phyloP scores from a whole-genome alignment of 768 basidiomycete species.

The Lactarius quietus region DNA sequence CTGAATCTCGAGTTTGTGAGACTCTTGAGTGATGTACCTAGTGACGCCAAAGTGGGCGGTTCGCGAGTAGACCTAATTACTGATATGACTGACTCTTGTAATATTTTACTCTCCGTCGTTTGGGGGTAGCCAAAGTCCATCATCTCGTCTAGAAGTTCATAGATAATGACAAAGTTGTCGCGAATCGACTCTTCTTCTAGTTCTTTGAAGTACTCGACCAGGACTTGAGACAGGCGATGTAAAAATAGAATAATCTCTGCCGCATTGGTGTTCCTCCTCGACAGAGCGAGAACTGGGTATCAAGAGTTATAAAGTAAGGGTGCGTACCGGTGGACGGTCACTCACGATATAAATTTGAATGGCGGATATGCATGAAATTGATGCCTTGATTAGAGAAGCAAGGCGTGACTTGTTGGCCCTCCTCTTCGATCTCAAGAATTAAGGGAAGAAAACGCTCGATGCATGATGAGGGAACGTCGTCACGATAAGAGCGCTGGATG shows the following conservation, averaged over 20 bases:
- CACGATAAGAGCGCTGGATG: constrained; percentile 94
- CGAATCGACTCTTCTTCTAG: constrained; percentile 98
- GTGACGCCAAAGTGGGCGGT: neutral
- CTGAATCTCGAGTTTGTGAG: constrained; percentile 86
- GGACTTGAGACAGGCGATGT: constrained; percentile 86
- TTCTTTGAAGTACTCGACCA: constrained; percentile 99
- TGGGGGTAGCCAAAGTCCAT: constrained; percentile 99
- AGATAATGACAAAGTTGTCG: constrained; percentile 99
- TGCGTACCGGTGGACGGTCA: constrained; percentile 21
- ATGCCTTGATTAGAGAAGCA: constrained; percentile 94
- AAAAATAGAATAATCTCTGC: constrained; percentile 96
- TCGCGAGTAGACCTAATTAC: neutral
- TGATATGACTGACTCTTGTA: constrained; percentile 68
- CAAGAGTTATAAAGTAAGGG: neutral
- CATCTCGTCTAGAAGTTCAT: constrained; percentile 99
- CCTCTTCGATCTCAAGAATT: constrained; percentile 94
- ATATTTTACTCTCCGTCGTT: constrained; percentile 98
- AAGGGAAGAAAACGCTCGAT: constrained; percentile 94
- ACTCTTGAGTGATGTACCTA: constrained; percentile 98
- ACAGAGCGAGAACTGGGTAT: constrained; percentile 80
- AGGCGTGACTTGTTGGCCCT: constrained; percentile 92
- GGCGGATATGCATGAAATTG: constrained; percentile 98
- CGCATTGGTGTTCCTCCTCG: constrained; percentile 93
- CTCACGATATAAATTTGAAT: constrained; percentile 95
- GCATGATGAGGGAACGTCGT: constrained; percentile 86